Conservation (phyloP, 805 yeast genomes). For the Kuraishia cidri region DNA sequence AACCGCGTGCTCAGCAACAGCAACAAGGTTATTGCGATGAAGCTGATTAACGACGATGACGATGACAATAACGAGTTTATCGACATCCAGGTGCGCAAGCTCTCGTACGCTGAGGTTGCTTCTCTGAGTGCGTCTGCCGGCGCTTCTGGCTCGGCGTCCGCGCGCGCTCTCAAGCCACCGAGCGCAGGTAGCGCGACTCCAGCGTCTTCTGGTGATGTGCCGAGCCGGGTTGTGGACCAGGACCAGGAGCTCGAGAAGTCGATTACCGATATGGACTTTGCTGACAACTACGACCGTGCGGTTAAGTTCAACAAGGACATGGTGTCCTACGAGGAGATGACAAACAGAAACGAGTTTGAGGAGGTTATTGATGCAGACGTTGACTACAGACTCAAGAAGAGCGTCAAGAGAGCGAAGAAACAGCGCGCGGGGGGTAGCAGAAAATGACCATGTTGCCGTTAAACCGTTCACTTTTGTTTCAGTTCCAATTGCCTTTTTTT, state of each 20-base stretch:
- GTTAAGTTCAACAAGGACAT: neutral
- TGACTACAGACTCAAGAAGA: constrained; percentile 2
- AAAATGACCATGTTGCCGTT: neutral
- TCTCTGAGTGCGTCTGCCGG: constrained; percentile 14
- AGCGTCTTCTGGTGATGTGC: neutral
- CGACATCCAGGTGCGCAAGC: constrained; percentile 32
- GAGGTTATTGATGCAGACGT: constrained; percentile 1
- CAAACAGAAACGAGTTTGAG: neutral
- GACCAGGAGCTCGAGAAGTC: constrained; percentile 20
- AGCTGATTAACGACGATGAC: constrained; percentile 19
- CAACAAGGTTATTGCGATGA: constrained; percentile 19
- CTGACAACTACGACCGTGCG: constrained; percentile 6
- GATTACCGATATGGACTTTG: constrained; percentile 20
- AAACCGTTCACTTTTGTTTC: neutral
- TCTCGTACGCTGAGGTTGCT: constrained; percentile 49
- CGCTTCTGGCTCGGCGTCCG: too few relatives aligned
- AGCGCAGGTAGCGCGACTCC: neutral
- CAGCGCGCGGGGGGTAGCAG: constrained; percentile 1
- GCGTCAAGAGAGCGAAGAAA: constrained; percentile 1
- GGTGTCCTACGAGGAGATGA: constrained; percentile 2
- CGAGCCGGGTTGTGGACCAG: constrained; percentile 16
- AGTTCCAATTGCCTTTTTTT: too few relatives aligned
- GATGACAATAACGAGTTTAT: constrained; percentile 34
- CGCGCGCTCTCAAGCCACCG: too few relatives aligned
- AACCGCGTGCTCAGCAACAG: neutral